Conservation (phyloP, 1,284 basidiomycete genomes). For the Schizophyllum amplum region DNA sequence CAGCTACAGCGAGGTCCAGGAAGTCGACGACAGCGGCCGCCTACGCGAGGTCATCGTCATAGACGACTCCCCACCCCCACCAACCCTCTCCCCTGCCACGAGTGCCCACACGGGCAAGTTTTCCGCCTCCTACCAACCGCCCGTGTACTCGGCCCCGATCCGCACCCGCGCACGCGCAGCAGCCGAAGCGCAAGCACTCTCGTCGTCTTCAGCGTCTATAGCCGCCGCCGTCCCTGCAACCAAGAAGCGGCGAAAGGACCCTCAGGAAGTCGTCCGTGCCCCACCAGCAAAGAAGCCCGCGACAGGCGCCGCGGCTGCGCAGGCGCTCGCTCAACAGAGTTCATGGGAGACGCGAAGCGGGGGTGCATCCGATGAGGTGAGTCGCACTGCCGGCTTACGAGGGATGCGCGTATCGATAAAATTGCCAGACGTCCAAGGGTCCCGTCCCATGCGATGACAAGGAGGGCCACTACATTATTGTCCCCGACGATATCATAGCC, state of each 20-base stretch:
- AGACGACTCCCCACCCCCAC: constrained; percentile 76
- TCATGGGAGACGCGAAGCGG: constrained; percentile 55
- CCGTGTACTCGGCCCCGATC: constrained; percentile 62
- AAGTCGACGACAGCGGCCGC: constrained; percentile 66
- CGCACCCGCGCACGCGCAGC: constrained; percentile 75
- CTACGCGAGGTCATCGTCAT: constrained; percentile 81
- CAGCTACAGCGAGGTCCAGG: constrained; percentile 77
- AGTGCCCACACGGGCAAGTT: constrained; percentile 54
- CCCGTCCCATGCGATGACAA: constrained; percentile 81
- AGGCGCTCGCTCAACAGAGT: constrained; percentile 42
- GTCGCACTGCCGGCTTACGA: constrained; percentile 19
- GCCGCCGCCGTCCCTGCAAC: constrained; percentile 51
- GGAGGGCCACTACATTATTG: constrained; percentile 92
- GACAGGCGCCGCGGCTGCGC: constrained; percentile 34
- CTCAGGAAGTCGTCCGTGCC: constrained; percentile 53
- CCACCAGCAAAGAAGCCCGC: constrained; percentile 52
- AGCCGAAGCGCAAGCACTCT: constrained; percentile 68
- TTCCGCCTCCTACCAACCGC: constrained; percentile 72
- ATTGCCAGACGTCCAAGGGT: constrained; percentile 46
- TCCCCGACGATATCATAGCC: constrained; percentile 81
- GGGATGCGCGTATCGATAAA: constrained; percentile 18
- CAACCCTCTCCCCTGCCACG: constrained; percentile 66
- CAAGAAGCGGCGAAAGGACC: constrained; percentile 74
- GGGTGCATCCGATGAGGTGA: constrained; percentile 54
- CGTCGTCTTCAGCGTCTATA: constrained; percentile 52